Conservation (phyloP, 129 eudicot genomes). For the Flaveria robusta region DNA sequence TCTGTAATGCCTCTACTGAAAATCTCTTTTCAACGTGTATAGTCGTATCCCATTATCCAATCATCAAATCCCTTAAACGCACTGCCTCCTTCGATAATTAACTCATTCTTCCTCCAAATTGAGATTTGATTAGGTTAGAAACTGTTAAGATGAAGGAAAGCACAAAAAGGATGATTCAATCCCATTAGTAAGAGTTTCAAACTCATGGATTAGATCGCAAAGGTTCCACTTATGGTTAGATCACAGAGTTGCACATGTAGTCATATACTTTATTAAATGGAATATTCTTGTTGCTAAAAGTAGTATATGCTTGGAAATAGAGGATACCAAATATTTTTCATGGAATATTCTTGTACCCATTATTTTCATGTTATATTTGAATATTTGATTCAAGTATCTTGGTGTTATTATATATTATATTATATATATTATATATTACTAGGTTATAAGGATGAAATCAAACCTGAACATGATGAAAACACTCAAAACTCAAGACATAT, state of each 20-base stretch:
- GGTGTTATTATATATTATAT: background rate
- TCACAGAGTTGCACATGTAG: constrained; percentile 3
- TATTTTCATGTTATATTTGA: background rate
- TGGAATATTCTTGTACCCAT: background rate
- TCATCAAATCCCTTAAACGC: background rate
- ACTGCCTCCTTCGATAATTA: background rate
- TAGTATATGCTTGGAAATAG: constrained; percentile 9
- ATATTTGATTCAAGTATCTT: background rate
- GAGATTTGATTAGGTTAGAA: background rate
- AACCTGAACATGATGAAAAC: too few species aligned
- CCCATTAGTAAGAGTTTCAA: background rate
- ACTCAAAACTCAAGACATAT: too few species aligned
- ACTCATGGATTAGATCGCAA: background rate
- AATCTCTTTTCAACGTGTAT: background rate
- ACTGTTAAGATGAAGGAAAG: background rate
- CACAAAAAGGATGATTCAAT: background rate
- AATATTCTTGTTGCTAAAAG: background rate
- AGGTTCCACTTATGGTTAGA: too few species aligned
- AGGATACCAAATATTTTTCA: background rate
- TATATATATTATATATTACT: too few species aligned
- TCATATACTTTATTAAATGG: constrained; percentile 12
- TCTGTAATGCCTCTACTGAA: background rate
- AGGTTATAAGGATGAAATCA: too few species aligned
- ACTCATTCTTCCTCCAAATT: background rate
- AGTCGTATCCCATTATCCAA: background rate